Evolutionary conservation across 129 eudicot genomes (phyloP).

Genomic region (Flaveria ramosissima): DNA sequence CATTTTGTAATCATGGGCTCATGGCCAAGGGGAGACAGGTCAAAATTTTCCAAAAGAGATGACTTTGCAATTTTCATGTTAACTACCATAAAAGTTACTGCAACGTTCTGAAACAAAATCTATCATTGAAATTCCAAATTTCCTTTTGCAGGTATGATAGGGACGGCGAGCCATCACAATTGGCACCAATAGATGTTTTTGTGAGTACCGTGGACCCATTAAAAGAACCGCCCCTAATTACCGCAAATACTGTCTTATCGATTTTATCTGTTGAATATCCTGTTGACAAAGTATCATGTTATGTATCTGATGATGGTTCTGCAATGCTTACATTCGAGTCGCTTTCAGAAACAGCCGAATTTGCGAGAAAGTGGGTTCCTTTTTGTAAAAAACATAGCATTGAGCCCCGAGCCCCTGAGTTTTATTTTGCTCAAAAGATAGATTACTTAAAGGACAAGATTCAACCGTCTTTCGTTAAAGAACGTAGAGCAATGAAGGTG

Average conservation of each 20-base stretch:
- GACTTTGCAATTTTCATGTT: no score
- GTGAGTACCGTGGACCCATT: slow-evolving; percentile 85
- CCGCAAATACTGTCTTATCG: slow-evolving; percentile 81
- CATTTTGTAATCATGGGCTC: no score
- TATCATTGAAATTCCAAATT: background rate
- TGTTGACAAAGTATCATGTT: slow-evolving; percentile 72
- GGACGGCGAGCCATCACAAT: slow-evolving; percentile 71
- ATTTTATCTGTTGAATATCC: slow-evolving; percentile 87
- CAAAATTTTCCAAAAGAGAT: no score
- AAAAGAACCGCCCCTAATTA: slow-evolving; percentile 81
- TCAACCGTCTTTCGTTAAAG: slow-evolving; percentile 75
- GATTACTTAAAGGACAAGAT: slow-evolving; percentile 75
- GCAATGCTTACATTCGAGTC: slow-evolving; percentile 82
- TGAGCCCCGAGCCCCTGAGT: slow-evolving; percentile 87
- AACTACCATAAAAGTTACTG: no score
- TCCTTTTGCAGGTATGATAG: slow-evolving; percentile 53
- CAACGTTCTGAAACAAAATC: background rate
- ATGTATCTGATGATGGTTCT: slow-evolving; percentile 87
- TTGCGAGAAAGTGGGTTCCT: slow-evolving; percentile 82
- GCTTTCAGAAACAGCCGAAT: slow-evolving; percentile 78
- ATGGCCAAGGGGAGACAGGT: no score
- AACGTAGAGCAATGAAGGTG: slow-evolving; percentile 86
- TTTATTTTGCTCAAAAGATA: slow-evolving; percentile 72
- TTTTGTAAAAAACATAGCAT: slow-evolving; percentile 72
- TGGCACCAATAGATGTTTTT: slow-evolving; percentile 65